Evolutionary conservation across 2,329 filamentous ascomycete species (phyloP).

Genomic region (Zymoseptoria ardabiliae): DNA sequence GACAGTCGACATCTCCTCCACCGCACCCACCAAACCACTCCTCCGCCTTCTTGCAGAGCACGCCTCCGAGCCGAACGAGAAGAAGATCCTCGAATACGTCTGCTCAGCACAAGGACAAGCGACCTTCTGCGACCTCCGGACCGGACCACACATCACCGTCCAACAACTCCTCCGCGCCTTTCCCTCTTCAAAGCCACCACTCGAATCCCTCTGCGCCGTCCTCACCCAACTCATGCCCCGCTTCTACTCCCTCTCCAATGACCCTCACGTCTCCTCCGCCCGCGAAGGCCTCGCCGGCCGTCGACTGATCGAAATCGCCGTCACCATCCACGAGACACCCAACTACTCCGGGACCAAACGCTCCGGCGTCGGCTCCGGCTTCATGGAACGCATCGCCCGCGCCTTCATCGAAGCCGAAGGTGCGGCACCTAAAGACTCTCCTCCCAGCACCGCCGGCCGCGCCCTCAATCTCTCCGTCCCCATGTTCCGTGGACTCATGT

Average conservation of each 20-base stretch:
- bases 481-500: constrained; percentile 98
- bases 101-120: constrained; percentile 86
- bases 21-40: constrained; percentile 80
- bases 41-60: constrained; percentile 81
- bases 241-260: constrained; percentile 96
- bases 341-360: constrained; percentile 64
- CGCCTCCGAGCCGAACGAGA: constrained; percentile 71
- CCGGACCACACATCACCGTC: constrained; percentile 75
- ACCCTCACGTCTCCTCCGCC: constrained; percentile 72
- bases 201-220: constrained; percentile 71
- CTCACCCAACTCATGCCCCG: constrained; percentile 90
- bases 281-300: constrained; percentile 63
- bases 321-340: constrained; percentile 80
- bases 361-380: constrained; percentile 85
- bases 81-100: constrained; percentile 79
- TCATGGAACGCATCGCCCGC: constrained; percentile 77
- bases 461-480: constrained; percentile 65
- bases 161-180: constrained; percentile 85
- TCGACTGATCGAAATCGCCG: constrained; percentile 89
- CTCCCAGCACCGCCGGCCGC: constrained; percentile 25
- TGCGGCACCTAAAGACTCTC: neutral
- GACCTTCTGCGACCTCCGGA: constrained; percentile 86
- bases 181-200: constrained; percentile 79
- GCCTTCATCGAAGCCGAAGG: constrained; percentile 49
- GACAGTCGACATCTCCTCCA: constrained; percentile 91